Evolutionary conservation across 257 asterid genomes (phyloP).

Genomic region (Paraleonurus japonicus): DNA sequence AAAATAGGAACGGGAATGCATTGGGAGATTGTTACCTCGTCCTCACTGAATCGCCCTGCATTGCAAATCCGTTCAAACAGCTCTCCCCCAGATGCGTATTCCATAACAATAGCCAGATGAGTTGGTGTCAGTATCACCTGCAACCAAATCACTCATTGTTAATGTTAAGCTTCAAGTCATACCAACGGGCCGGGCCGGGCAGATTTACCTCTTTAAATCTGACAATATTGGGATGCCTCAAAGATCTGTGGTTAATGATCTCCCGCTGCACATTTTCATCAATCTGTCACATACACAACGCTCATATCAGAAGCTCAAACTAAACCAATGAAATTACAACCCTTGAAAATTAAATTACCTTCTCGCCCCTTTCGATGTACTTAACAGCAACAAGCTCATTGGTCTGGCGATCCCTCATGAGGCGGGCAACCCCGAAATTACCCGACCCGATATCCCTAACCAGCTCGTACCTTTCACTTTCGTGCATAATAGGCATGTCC

Average conservation of each 20-base stretch:
- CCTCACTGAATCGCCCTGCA: constrained; percentile 98
- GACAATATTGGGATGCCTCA: constrained; percentile 92
- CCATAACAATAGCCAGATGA: constrained; percentile 99
- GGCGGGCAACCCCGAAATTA: constrained; percentile 94
- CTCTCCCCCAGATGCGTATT: constrained; percentile 98
- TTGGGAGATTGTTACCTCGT: constrained; percentile 56
- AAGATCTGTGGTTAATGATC: constrained; percentile 86
- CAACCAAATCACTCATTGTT: background rate
- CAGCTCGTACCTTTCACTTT: constrained; percentile 84
- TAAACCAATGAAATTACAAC: no score
- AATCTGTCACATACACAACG: constrained; percentile 45
- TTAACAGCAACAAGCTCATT: constrained; percentile 93
- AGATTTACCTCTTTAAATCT: constrained; percentile 76
- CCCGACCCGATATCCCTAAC: constrained; percentile 96
- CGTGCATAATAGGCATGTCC: constrained; percentile 97
- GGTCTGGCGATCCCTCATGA: constrained; percentile 86
- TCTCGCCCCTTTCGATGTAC: constrained; percentile 98
- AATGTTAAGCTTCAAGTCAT: no score
- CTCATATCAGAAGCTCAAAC: background rate
- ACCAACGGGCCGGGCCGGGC: background rate
- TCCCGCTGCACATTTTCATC: constrained; percentile 95
- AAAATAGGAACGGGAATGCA: background rate
- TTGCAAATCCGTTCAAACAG: constrained; percentile 92
- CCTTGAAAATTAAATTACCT: constrained; percentile 69
- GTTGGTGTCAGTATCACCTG: constrained; percentile 92